A percentile compares a stretch with the other conserved stretches of the same genome.
These are phyloP conservation scores for Rhodosporidiobolus sp. DNA, from an alignment of 768 basidiomycete genomes.

Conservation along the genomic window DNA sequence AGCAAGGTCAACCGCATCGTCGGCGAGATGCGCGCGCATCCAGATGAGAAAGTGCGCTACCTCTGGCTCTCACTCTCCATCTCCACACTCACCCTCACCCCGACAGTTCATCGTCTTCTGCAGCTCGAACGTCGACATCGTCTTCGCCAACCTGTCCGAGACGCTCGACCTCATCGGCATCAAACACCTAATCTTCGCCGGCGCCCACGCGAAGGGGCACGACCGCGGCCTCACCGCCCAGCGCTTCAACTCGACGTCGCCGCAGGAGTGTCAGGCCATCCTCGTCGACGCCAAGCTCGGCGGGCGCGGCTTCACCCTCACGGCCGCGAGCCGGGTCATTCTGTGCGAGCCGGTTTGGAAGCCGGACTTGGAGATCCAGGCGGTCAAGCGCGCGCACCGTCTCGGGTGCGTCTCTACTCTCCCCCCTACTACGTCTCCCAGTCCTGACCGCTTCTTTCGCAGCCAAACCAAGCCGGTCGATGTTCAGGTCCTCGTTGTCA, in stretches of 20 bases:
- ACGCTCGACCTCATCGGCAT: slow-evolving; percentile 36
- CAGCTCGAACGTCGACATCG: slow-evolving; percentile 15
- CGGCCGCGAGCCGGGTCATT: slow-evolving; percentile 27
- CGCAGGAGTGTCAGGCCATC: slow-evolving; percentile 26
- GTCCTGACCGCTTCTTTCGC: neutral
- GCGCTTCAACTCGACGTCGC: slow-evolving; percentile 17
- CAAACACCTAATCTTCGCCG: slow-evolving; percentile 31
- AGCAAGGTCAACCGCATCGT: slow-evolving; percentile 36
- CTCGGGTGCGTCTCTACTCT: slow-evolving; percentile 19
- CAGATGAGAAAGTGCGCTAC: slow-evolving; percentile 24
- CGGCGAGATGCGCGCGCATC: slow-evolving; percentile 11
- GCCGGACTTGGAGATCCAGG: slow-evolving; percentile 33
- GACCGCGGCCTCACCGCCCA: slow-evolving; percentile 23
- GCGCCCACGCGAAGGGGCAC: neutral
- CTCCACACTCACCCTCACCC: neutral
- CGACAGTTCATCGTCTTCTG: slow-evolving; percentile 40
- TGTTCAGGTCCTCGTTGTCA: slow-evolving; percentile 29
- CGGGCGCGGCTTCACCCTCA: slow-evolving; percentile 33
- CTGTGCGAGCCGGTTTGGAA: slow-evolving; percentile 33
- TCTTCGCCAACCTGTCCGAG: slow-evolving; percentile 35
- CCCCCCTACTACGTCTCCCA: neutral
- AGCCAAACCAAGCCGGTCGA: slow-evolving; percentile 32
- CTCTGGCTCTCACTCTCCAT: no score
- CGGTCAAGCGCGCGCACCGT: slow-evolving; percentile 35
- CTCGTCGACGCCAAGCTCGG: slow-evolving; percentile 35